Percentiles rank a stretch among this genome's conserved stretches.
These are phyloP conservation scores for Casuarina equisetifolia DNA, from an alignment of 306 rosid genomes.

Conservation along the genomic window DNA sequence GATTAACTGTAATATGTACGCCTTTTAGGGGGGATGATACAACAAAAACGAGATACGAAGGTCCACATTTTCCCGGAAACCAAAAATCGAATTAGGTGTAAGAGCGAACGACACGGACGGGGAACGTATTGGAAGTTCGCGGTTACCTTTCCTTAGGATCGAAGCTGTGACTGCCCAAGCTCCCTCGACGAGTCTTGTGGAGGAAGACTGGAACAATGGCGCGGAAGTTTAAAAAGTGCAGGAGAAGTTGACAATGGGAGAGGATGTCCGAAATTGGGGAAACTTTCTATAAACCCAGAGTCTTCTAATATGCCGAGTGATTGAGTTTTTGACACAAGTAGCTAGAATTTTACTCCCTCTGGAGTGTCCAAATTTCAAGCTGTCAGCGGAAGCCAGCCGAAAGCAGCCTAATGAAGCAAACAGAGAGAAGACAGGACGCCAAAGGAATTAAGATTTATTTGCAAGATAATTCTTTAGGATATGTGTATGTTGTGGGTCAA, in stretches of 20 bases:
- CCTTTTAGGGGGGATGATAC: neutral
- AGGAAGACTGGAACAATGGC: slow-evolving; percentile 25
- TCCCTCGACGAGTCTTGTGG: slow-evolving; percentile 6
- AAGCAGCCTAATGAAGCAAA: too few species aligned
- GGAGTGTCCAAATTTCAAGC: too few species aligned
- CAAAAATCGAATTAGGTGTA: neutral
- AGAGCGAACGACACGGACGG: neutral
- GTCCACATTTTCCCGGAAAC: neutral
- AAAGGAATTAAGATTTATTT: too few species aligned
- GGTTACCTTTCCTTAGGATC: neutral
- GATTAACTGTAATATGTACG: neutral
- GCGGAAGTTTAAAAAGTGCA: slow-evolving; percentile 40
- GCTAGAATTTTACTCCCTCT: too few species aligned
- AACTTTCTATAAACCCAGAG: too few species aligned
- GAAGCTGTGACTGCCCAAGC: neutral
- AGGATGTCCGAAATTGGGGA: neutral
- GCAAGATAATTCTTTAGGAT: too few species aligned
- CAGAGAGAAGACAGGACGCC: too few species aligned
- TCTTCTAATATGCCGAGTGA: too few species aligned
- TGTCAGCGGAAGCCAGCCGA: too few species aligned
- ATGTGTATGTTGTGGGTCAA: too few species aligned
- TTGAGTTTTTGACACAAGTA: too few species aligned
- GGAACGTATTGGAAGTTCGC: neutral
- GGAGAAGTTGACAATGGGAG: neutral
- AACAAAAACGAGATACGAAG: neutral